A percentile compares a stretch with the other conserved stretches of the same genome.
phyloP scores from a whole-genome alignment of 192 early-diverging fungal species.

The Chytriomyces sp. region DNA sequence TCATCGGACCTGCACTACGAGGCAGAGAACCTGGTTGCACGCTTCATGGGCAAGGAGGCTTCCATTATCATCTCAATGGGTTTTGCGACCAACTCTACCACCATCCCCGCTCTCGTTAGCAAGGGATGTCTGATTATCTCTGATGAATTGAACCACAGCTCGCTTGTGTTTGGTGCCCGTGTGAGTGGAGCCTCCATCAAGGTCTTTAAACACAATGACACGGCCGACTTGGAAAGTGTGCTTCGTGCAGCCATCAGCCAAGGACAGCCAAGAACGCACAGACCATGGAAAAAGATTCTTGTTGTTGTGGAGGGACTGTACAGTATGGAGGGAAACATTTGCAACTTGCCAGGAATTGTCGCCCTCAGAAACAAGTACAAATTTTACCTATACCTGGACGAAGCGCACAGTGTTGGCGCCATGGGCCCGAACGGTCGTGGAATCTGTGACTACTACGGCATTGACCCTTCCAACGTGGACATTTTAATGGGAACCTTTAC shows the following conservation, averaged over 20 bases:
- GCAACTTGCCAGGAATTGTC: slow-evolving; percentile 84
- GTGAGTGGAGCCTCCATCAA: slow-evolving; percentile 87
- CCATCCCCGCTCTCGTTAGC: slow-evolving; percentile 82
- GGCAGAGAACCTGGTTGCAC: slow-evolving; percentile 83
- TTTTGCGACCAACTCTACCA: slow-evolving; percentile 95
- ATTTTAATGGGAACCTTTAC: slow-evolving; percentile 98
- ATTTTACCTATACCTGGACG: slow-evolving; percentile 96
- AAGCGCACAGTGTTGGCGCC: slow-evolving; percentile 96
- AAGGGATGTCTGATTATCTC: slow-evolving; percentile 90
- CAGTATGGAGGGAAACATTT: slow-evolving; percentile 97
- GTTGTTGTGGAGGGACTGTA: slow-evolving; percentile 96
- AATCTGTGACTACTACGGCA: slow-evolving; percentile 93
- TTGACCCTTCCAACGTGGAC: slow-evolving; percentile 89
- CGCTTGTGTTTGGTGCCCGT: slow-evolving; percentile 91
- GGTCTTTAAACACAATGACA: slow-evolving; percentile 94
- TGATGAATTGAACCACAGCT: slow-evolving; percentile 96
- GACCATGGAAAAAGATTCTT: slow-evolving; percentile 99
- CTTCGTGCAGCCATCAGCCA: slow-evolving; percentile 88
- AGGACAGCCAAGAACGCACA: slow-evolving; percentile 96
- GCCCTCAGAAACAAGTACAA: slow-evolving; percentile 90
- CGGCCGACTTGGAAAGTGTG: slow-evolving; percentile 75
- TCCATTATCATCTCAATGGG: slow-evolving; percentile 94
- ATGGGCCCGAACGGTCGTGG: slow-evolving; percentile 92
- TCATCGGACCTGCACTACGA: slow-evolving; percentile 71
- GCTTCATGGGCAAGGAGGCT: slow-evolving; percentile 87